A percentile compares a stretch with the other conserved stretches of the same genome.
Evolutionary conservation across 2,329 filamentous ascomycete species (phyloP).

Genomic region (Aspergillus unguis): DNA sequence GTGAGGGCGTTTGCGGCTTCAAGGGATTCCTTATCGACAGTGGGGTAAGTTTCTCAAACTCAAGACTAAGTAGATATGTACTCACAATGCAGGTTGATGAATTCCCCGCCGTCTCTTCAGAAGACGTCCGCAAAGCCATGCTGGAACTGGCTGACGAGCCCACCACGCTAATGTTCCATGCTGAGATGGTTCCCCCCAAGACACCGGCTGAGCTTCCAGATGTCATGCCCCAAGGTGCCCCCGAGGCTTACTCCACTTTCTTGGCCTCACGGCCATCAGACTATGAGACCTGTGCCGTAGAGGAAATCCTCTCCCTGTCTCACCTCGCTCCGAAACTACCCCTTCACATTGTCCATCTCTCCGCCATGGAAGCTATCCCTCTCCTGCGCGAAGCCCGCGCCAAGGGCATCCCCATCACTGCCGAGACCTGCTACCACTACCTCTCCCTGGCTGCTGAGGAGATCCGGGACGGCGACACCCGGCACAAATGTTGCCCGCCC

Average conservation of each 20-base stretch:
- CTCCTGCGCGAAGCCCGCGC: conserved; percentile 70
- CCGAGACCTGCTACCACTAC: conserved; percentile 96
- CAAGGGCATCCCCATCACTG: conserved; percentile 77
- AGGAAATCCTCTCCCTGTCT: conserved; percentile 78
- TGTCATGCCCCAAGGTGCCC: conserved; percentile 65
- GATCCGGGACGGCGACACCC: conserved; percentile 78
- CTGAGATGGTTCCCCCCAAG: conserved; percentile 94
- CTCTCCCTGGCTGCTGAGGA: conserved; percentile 78
- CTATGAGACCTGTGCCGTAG: conserved; percentile 88
- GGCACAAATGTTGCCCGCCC: conserved; percentile 93
- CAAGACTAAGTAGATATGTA: not conserved
- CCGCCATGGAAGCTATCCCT: conserved; percentile 82
- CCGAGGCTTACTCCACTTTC: conserved; percentile 83
- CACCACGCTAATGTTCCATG: conserved; percentile 98
- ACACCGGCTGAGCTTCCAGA: conserved; percentile 70
- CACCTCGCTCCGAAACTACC: conserved; percentile 75
- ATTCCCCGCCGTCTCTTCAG: conserved; percentile 82
- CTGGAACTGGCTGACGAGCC: conserved; percentile 71
- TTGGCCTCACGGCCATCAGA: conserved; percentile 82
- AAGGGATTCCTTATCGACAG: conserved; percentile 98
- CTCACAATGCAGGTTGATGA: conserved; percentile 69
- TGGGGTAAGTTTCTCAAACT: conserved; percentile 62
- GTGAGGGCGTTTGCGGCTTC: conserved; percentile 87
- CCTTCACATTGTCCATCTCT: conserved; percentile 91
- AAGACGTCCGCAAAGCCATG: conserved; percentile 78